Conservation (phyloP, 2,329 filamentous ascomycete species). For the Pleoardoris graminearum region DNA sequence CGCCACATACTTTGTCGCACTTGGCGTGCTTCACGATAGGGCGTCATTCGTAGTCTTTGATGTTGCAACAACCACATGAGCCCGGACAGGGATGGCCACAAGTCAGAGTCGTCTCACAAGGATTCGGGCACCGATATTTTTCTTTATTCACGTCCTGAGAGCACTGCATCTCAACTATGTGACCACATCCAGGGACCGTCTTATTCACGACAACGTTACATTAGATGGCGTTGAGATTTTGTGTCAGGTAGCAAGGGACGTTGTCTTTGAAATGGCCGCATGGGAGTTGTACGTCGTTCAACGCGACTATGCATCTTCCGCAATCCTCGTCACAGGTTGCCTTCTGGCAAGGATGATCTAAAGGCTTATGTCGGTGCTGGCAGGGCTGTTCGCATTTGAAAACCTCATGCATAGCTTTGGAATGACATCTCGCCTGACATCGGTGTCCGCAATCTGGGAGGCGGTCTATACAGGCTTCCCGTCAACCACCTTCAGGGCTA, state of each 20-base stretch:
- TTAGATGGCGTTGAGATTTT: slow-evolving; percentile 51
- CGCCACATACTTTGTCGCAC: slow-evolving; percentile 31
- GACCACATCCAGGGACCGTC: slow-evolving; percentile 58
- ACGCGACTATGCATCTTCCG: slow-evolving; percentile 23
- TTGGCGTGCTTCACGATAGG: slow-evolving; percentile 12
- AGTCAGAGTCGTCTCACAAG: slow-evolving; percentile 51
- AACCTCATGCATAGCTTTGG: slow-evolving; percentile 31
- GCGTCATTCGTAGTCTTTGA: slow-evolving; percentile 29
- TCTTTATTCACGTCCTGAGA: slow-evolving; percentile 48
- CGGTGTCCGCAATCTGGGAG: slow-evolving; percentile 34
- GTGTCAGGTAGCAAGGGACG: slow-evolving; percentile 32
- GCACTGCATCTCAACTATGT: slow-evolving; percentile 58
- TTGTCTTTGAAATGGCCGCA: slow-evolving; percentile 31
- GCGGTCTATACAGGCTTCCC: slow-evolving; percentile 23
- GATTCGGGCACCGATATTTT: slow-evolving; percentile 53
- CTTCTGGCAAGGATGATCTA: slow-evolving; percentile 35
- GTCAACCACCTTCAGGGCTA: slow-evolving; percentile 40
- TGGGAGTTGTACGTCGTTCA: slow-evolving; percentile 29
- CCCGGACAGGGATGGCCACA: slow-evolving; percentile 64
- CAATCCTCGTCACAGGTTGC: slow-evolving; percentile 34
- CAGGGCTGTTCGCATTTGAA: slow-evolving; percentile 33
- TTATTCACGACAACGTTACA: slow-evolving; percentile 56
- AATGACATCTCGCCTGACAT: slow-evolving; percentile 37
- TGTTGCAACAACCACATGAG: slow-evolving; percentile 56
- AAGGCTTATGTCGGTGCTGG: slow-evolving; percentile 25